Conservation (phyloP, 106 monocot genomes). For the Phalaenopsis equestris region DNA sequence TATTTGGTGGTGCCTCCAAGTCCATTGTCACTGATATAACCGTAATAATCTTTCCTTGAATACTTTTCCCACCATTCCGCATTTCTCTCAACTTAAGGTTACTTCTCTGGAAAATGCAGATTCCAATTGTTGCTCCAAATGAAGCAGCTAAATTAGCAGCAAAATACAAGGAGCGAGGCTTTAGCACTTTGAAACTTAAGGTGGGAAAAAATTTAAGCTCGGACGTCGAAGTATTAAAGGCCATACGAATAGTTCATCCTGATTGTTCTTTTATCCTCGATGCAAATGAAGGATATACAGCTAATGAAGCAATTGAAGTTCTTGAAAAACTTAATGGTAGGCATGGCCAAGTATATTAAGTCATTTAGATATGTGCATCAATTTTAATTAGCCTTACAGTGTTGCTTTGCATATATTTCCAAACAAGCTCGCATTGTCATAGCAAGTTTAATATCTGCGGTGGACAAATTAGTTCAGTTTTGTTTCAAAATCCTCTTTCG, state of each 20-base stretch:
- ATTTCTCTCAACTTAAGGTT: neutral
- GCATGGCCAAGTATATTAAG: neutral
- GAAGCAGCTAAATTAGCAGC: conserved; percentile 84
- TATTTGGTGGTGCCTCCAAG: conserved; percentile 81
- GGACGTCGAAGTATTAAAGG: conserved; percentile 75
- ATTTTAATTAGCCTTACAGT: neutral
- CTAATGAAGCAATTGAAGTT: conserved; percentile 69
- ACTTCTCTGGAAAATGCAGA: conserved; percentile 28
- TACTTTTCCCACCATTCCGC: neutral
- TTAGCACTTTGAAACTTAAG: conserved; percentile 70
- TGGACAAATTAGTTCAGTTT: neutral
- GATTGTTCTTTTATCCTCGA: conserved; percentile 81
- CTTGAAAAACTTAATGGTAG: conserved; percentile 82
- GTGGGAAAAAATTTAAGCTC: conserved; percentile 74
- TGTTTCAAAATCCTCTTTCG: neutral
- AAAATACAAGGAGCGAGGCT: conserved; percentile 61
- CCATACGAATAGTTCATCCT: conserved; percentile 67
- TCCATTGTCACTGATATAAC: conserved; percentile 71
- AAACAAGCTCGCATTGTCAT: neutral
- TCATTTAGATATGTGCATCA: neutral
- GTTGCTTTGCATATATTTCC: neutral
- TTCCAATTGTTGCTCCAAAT: conserved; percentile 79
- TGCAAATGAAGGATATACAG: conserved; percentile 88
- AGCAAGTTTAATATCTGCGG: neutral
- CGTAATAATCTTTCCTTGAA: conserved; percentile 15